Base-by-base conservation (phyloP, 2,329 filamentous ascomycete genomes). In the Xenoacremonium recifei region DNA sequence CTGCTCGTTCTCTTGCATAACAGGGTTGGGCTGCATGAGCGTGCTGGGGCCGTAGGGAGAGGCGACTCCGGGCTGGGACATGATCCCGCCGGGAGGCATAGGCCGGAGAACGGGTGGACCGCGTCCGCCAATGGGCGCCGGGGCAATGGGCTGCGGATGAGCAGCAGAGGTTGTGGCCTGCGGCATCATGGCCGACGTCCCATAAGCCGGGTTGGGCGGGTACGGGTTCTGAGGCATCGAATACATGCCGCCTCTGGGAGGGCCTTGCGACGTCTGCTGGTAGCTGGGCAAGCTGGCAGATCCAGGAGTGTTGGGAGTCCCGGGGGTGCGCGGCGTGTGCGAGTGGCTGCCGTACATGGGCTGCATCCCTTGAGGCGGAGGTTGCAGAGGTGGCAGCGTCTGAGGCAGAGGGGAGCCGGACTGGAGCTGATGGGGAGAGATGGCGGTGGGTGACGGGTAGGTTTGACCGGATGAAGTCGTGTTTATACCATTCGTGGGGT, bases 131-230 rank as follows among this genome's bases (percentile, higher is more conserved):
- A 65, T 69, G 36, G 85, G 85, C 31, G 86, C 86, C 13, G 86
- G 85, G 32, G 86, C 86, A 59, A 89, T 87, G 23, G 84, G 82
- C 65, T 89, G 85, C 34, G 84, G 85, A 62, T 89, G 86, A 40
- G 82, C 80, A 54, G 83, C 76, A 33, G 84, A 75, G 35, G 79
- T 77, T 10, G 83, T 82, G 18, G 82, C 69, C 64, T 86, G 82
- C 35, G 83, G 77, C 70, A 87, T 76, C 76, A 87, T 84, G 36
- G 72, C 71, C 6, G 79, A 76, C 7, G 75, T 73, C 27, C 72
- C 71, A 59, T 83, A 84, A 9, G 65, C 71, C 61, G 75, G 75
- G 45, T 75, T 74, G 31, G 70, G 69, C 46, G 73, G 75, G 49
- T 73, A 76, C 51, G 79, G 79, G 58, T 72, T 76, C 50, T 72